Evolutionary conservation across 139 green algal species (phyloP).

Genomic region (Ulvella scutata): DNA sequence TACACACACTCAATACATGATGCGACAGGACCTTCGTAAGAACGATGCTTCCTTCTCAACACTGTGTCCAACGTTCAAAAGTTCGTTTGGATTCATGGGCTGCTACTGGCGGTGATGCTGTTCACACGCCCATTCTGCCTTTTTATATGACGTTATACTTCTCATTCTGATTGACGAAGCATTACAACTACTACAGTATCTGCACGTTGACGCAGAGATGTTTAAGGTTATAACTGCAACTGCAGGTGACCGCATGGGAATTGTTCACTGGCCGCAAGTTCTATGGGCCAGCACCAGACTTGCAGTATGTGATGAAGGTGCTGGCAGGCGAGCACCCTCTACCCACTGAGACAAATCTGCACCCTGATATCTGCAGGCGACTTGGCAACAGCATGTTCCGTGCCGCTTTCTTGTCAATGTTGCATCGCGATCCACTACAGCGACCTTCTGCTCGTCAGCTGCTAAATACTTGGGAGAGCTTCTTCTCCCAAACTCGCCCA

Average conservation of each 20-base stretch:
- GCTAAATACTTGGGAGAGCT: neutral
- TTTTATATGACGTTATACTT: too few relatives aligned
- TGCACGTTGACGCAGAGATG: too few relatives aligned
- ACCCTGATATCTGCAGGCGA: neutral
- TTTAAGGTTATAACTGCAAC: too few relatives aligned
- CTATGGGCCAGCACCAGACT: neutral
- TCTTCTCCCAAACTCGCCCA: neutral
- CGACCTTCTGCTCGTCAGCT: neutral
- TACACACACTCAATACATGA: too few relatives aligned
- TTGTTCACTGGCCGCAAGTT: neutral
- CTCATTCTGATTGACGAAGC: too few relatives aligned
- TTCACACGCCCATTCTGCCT: too few relatives aligned
- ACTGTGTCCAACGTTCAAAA: too few relatives aligned
- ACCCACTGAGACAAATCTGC: neutral
- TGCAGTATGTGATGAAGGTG: neutral
- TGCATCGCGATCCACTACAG: neutral
- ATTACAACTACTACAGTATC: too few relatives aligned
- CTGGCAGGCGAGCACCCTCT: neutral
- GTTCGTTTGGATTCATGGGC: too few relatives aligned
- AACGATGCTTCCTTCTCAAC: too few relatives aligned
- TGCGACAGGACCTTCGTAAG: too few relatives aligned
- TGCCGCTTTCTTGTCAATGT: neutral
- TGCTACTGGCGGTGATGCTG: too few relatives aligned
- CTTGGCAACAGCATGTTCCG: slow-evolving; percentile 1
- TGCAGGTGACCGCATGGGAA: neutral